Conservation (phyloP, 2,329 filamentous ascomycete genomes). For the Dactylonectria estremocensis region DNA sequence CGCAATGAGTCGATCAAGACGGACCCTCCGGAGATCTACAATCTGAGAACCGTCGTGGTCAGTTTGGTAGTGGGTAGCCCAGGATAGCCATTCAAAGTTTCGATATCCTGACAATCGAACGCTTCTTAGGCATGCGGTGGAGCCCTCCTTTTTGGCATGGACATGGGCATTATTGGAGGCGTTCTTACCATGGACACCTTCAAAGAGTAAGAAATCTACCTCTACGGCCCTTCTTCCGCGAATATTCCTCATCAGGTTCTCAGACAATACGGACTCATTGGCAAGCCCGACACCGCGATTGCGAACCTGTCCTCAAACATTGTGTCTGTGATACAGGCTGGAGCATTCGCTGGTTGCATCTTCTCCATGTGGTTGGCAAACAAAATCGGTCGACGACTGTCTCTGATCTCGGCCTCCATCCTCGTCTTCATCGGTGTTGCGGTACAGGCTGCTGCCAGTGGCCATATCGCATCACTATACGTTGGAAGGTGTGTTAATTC, state of each 20-base stretch:
- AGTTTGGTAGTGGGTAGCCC: constrained; percentile 25
- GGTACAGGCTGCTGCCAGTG: constrained; percentile 16
- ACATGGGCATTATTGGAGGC: constrained; percentile 25
- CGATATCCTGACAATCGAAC: not conserved
- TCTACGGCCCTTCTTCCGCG: not conserved
- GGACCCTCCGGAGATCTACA: constrained; percentile 32
- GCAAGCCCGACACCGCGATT: constrained; percentile 12
- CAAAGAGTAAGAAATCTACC: constrained; percentile 6
- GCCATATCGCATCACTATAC: constrained; percentile 21
- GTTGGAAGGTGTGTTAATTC: constrained; percentile 14
- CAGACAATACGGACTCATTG: constrained; percentile 19
- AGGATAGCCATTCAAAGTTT: not conserved
- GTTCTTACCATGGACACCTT: constrained; percentile 17
- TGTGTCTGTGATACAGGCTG: constrained; percentile 31
- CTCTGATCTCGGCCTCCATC: constrained; percentile 13
- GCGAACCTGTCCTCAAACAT: constrained; percentile 32
- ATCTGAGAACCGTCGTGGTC: constrained; percentile 25
- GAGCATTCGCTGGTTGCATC: constrained; percentile 22
- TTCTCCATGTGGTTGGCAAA: constrained; percentile 28
- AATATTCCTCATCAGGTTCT: not conserved
- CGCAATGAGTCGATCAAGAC: constrained; percentile 33
- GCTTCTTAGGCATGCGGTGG: constrained; percentile 12
- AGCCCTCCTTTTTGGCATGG: constrained; percentile 24
- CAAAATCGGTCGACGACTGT: constrained; percentile 25
- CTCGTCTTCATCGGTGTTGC: constrained; percentile 16